Evolutionary conservation across 2,329 filamentous ascomycete species (phyloP), one percentile per base, ranked within the genome.

Genomic region (Aspergillus udagawae): DNA sequence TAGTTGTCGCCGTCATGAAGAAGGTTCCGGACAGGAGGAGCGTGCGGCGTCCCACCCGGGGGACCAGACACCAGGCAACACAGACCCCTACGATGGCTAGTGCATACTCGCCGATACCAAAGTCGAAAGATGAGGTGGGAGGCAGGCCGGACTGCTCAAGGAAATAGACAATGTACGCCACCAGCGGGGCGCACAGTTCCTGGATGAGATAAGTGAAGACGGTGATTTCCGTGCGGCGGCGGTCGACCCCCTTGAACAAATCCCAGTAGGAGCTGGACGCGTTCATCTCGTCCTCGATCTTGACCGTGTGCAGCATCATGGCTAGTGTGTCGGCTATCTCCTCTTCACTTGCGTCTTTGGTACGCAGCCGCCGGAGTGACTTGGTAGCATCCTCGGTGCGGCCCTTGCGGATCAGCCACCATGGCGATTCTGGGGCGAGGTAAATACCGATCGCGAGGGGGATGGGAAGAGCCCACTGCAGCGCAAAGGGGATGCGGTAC

Each of bases 71-170:
- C 81, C 81, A 84, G 3, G 81, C 82, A 0, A 77, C 72, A 1
- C 76, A 70, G 0, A 81, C 83, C 2, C 81, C 82, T 84, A 52
- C 79, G 83, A 60, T 87, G 86, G 68, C 86, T 81, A 57, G 66
- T 12, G 56, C 56, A 1, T 65, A 68, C 21, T 62, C 66, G 3
- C 86, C 85, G 6, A 78, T 61, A 1, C 72, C 69, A 2, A 78
- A 60, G 25, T 70, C 64, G 65, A 76, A 79, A 0, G 75, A 67
- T 8, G 66, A 64, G 8, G 53, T 56, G 1, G 58, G 52, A n/a
- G 60, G 52, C 20, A 78, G 68, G 5, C 76, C 76, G 20, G 76
- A 76, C 52, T 74, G 72, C 25, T 68, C 63, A 62, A 73, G 76
- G 67, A 78, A 79, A 35, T 73, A 73, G 1, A 71, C 68, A 0